Evolutionary conservation across 2,329 filamentous ascomycete species (phyloP), one percentile per base, ranked within the genome.

Genomic region (Ophiocordyceps camponoti-saundersi): DNA sequence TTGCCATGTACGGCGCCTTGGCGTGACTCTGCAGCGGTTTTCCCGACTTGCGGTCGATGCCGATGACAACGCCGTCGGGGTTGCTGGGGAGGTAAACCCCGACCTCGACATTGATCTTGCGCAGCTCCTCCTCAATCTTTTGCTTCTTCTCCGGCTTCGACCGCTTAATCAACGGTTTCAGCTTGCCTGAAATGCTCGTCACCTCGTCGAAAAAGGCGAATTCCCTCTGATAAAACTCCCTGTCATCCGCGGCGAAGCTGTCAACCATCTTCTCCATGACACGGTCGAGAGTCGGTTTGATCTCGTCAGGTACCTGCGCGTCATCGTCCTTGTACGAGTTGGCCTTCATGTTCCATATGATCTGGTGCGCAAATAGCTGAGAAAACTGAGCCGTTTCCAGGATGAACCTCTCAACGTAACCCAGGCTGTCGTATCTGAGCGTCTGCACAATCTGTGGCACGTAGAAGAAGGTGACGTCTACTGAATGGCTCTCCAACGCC

Each of bases 271-370:
- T 82, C 26, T 75, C 72, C 79, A 87, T 93, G 53, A 98, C 92
- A 47, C 80, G 79, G 65, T 98, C 93, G 3, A 99, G 75, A 0
- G 83, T 92, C 3, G 92, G 90, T 61, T 99, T 98, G 58, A 95
- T 84, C 3, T 80, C 77, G 62, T 98, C 92, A 20, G 92, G 89
- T 52, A 94, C 77, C 56, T 83, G 79, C 15, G 83, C 89, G 54
- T 95, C 87, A 56, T 98, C 90, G 53, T 98, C 93, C 62, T 95
- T 98, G 72, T 85, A 98, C 1, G 89, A 85, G 62, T 98, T 99
- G 30, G 92, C 92, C 62, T 96, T 98, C 83, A 99, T 98, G 61
- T 98, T 99, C 92, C 93, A 99, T 59, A 99, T 98, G 54, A 98
- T 96, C 58, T 99, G 92, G 62, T 99, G 93, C 2, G 93, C 90